Evolutionary conservation across 495 filamentous ascomycete species (phyloP).

Genomic region (Paragyromitra xinjiangensis): DNA sequence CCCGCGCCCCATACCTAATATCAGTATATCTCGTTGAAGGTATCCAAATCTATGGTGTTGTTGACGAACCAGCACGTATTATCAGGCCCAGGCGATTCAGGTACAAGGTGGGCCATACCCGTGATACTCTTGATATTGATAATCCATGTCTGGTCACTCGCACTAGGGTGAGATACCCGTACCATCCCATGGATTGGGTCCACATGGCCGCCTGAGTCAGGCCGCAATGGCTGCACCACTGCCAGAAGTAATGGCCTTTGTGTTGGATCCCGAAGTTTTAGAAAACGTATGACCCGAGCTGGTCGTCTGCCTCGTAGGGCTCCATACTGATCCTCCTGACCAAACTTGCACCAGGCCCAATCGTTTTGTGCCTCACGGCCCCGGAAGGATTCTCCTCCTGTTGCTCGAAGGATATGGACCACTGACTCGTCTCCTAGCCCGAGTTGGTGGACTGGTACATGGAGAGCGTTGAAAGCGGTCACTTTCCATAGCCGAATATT

Average conservation of each 20-base stretch:
- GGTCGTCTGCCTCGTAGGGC: not conserved
- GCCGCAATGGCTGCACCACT: not conserved
- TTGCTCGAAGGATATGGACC: not conserved
- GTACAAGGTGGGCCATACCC: not conserved
- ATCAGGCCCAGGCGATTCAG: not conserved
- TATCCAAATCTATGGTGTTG: not conserved
- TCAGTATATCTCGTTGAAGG: not conserved
- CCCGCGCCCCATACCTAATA: too few relatives aligned
- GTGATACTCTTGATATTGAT: not conserved
- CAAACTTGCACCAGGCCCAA: not conserved
- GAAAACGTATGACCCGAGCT: not conserved
- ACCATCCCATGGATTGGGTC: too few relatives aligned
- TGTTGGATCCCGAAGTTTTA: too few relatives aligned
- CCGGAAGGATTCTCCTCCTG: not conserved
- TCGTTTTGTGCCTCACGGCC: not conserved
- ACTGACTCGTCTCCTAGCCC: not conserved
- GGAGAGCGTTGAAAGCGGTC: not conserved
- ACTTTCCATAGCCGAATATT: fast-evolving
- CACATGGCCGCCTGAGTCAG: too few relatives aligned
- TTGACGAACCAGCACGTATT: not conserved
- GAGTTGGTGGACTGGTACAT: not conserved
- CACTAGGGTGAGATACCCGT: not conserved
- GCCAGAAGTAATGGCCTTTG: not conserved
- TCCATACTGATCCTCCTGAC: not conserved
- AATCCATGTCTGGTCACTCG: not conserved